phyloP scores from a whole-genome alignment of 73 alveolate species.

The Tetrahymena malaccensis region DNA sequence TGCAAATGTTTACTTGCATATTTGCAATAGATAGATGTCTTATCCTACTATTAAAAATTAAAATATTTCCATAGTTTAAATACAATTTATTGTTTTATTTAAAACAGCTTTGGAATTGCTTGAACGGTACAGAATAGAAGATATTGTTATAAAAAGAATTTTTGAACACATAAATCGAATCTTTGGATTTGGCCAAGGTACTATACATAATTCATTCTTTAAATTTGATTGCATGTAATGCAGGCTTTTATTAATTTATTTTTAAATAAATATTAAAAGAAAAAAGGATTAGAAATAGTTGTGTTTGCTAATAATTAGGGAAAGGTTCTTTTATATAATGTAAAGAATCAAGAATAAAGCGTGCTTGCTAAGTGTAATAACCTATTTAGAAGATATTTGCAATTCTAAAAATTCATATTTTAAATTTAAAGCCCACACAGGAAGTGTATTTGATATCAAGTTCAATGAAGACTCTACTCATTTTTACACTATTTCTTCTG shows the following conservation, averaged over 20 bases:
- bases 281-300: background rate
- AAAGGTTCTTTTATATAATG: background rate
- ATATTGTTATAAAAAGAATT: background rate
- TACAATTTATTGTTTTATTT: too few relatives aligned
- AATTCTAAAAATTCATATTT: background rate
- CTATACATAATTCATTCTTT: too few relatives aligned
- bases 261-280: background rate
- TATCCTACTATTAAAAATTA: background rate
- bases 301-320: background rate
- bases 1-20: background rate
- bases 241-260: background rate
- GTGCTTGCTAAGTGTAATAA: background rate
- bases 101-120: background rate
- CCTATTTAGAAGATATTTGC: background rate
- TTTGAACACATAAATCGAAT: background rate
- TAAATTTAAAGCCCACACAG: background rate
- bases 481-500: background rate
- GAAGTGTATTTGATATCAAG: background rate
- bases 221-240: background rate
- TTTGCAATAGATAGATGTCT: background rate
- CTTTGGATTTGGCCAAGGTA: background rate
- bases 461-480: background rate
- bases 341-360: background rate
- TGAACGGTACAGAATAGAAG: background rate
- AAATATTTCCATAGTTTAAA: too few relatives aligned